Conservation (phyloP, 2,329 filamentous ascomycete species). For the Colletotrichum australisinense region DNA sequence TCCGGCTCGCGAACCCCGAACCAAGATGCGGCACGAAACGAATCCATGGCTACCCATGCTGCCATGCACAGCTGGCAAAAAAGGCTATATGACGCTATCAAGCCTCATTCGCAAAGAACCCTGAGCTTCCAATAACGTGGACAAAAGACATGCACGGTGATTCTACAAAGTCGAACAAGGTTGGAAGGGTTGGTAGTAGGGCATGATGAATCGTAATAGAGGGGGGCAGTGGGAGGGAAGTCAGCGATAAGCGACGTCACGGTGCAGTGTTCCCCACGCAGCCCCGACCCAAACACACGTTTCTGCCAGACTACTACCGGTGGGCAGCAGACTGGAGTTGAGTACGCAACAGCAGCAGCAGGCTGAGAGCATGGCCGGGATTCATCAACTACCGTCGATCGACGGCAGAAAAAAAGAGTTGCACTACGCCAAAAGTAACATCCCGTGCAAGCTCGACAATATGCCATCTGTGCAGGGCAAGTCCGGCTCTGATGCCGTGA, state of each 20-base stretch:
- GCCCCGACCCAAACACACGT: neutral
- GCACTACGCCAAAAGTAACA: neutral
- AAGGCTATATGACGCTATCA: neutral
- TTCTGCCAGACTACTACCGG: neutral
- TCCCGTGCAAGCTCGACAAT: neutral
- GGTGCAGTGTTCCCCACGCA: slow-evolving; percentile 19
- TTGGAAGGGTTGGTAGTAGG: neutral
- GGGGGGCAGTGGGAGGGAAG: neutral
- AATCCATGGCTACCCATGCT: neutral
- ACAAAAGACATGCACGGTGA: neutral
- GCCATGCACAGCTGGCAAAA: neutral
- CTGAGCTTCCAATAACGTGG: neutral
- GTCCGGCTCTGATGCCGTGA: neutral
- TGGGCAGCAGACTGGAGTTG: neutral
- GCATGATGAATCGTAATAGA: neutral
- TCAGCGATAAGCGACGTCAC: slow-evolving; percentile 33
- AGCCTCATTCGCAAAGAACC: neutral
- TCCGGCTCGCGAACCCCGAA: slow-evolving; percentile 3
- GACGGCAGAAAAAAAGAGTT: neutral
- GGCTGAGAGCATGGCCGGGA: neutral
- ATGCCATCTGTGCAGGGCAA: neutral
- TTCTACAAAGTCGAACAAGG: neutral
- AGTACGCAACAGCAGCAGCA: no score
- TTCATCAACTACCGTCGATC: neutral
- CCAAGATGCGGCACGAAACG: neutral